Evolutionary conservation across 2,329 filamentous ascomycete genomes (phyloP), one percentile per base, ranked within the genome.

Genomic region (Hymenoscyphus linearis): DNA sequence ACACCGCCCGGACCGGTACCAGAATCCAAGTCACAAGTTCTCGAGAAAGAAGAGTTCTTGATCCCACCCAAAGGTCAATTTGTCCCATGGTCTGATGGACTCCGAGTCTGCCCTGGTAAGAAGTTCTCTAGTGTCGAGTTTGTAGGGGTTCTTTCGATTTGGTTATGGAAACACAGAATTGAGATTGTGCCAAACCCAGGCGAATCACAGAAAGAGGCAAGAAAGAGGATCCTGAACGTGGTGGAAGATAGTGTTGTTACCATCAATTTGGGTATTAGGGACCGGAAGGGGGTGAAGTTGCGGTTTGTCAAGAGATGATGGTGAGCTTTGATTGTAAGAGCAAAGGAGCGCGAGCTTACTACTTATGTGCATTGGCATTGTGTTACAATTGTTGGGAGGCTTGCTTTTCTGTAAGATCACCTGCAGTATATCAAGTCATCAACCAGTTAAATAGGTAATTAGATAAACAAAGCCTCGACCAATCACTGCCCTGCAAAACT

Each of bases 41-140:
- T 22, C 22, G 37, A 57, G 13, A 34, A 44, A 3, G 44, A 37
- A 4, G 22, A 25, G 4, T 34, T 52, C 3, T 13, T 52, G 4
- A 52, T 16, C 12, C 44, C 44, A 34, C 13, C 10, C 4, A 44
- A 52, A 36, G 50, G 53, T 25, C 52, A 63, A 6, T 73, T 66
- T 62, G 58, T 69, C 14, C 65, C 71, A 9, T 73, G 71, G 40
- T 64, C 64, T 4, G 69, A 71, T 27, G 71, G 71, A 18, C 50
- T 61, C 34, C 63, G 71, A 18, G 62, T 60, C 13, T 73, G 71
- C 50, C 62, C 70, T 6, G 71, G 71, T 10, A 67, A 65, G 57
- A 68, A 69, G 36, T 73, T 73, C 64, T 70, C 69, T 16, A 62
- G 69, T 35, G 69, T 73, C 2, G 70, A 72, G 63, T 67, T 72